phyloP scores from a whole-genome alignment of 148 eudicot genomes.

The Vaccinium darrowii region DNA sequence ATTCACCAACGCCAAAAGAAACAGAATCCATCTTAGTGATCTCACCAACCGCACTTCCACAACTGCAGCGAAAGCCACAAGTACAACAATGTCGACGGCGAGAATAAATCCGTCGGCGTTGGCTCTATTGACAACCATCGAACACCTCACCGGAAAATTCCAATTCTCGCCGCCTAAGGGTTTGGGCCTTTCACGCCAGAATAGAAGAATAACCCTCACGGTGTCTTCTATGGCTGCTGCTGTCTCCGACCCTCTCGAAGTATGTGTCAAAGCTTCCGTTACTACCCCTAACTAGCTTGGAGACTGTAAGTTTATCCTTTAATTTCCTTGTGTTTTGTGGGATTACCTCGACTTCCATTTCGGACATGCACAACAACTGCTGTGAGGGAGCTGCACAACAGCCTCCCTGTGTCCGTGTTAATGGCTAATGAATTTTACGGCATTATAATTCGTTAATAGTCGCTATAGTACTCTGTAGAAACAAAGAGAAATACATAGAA shows the following conservation, averaged over 20 bases:
- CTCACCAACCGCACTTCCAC: not conserved
- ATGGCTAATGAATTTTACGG: not conserved
- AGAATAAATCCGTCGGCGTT: too few relatives aligned
- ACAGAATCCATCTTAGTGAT: too few relatives aligned
- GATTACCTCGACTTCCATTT: too few relatives aligned
- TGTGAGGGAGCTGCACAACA: too few relatives aligned
- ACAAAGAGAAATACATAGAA: not conserved
- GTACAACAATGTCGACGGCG: not conserved
- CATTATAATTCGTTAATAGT: not conserved
- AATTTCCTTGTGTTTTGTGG: not conserved
- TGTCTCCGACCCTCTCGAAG: conserved; percentile 49
- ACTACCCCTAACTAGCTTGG: conserved; percentile 71
- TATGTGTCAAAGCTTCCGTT: conserved; percentile 76
- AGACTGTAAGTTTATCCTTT: conserved; percentile 54
- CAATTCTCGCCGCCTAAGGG: too few relatives aligned
- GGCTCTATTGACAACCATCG: too few relatives aligned
- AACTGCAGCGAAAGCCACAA: too few relatives aligned
- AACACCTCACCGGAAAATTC: too few relatives aligned
- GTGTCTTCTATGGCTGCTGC: conserved; percentile 36
- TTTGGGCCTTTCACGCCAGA: not conserved
- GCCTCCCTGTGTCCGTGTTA: too few relatives aligned
- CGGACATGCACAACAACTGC: too few relatives aligned
- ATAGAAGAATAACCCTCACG: conserved; percentile 18
- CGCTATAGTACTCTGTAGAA: not conserved
- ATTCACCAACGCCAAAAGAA: too few relatives aligned